These are phyloP conservation scores for Stachybotrys chlorohalonatus DNA, from an alignment of 2,329 filamentous ascomycete species.

Conservation along the genomic window DNA sequence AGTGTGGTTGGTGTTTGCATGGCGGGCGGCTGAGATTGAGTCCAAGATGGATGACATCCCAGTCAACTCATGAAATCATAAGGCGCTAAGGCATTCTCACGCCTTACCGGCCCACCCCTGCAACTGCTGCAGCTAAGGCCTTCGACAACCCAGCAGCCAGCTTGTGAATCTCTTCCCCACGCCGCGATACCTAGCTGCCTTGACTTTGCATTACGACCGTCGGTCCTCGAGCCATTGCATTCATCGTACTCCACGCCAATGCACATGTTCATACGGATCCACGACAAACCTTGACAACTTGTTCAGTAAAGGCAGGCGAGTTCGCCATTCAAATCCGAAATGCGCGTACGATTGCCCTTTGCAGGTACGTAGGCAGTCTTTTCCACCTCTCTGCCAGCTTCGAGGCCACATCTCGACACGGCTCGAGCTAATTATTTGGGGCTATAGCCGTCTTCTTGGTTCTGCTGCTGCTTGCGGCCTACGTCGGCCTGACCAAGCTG, in stretches of 20 bases:
- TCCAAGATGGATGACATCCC: neutral
- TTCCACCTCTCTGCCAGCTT: neutral
- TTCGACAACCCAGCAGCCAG: neutral
- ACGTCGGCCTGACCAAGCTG: conserved; percentile 65
- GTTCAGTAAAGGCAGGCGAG: too few relatives aligned
- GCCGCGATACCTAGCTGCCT: neutral
- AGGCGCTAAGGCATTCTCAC: neutral
- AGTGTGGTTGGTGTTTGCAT: neutral
- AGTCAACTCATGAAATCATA: neutral
- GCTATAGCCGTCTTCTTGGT: conserved; percentile 55
- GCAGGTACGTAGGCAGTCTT: conserved; percentile 52
- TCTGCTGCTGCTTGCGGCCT: conserved; percentile 67
- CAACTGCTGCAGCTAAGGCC: neutral
- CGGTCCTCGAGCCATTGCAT: neutral
- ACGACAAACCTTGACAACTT: too few relatives aligned
- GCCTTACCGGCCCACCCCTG: neutral
- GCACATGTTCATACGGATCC: neutral
- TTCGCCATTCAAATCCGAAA: too few relatives aligned
- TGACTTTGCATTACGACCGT: neutral
- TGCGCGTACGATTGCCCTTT: conserved; percentile 84
- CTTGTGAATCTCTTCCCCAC: neutral
- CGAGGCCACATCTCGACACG: neutral
- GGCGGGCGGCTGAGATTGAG: neutral
- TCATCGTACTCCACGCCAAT: neutral
- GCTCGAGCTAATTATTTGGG: neutral